phyloP scores from a whole-genome alignment of 176 grass and related monocot genomes.

The Musa beccarii region DNA sequence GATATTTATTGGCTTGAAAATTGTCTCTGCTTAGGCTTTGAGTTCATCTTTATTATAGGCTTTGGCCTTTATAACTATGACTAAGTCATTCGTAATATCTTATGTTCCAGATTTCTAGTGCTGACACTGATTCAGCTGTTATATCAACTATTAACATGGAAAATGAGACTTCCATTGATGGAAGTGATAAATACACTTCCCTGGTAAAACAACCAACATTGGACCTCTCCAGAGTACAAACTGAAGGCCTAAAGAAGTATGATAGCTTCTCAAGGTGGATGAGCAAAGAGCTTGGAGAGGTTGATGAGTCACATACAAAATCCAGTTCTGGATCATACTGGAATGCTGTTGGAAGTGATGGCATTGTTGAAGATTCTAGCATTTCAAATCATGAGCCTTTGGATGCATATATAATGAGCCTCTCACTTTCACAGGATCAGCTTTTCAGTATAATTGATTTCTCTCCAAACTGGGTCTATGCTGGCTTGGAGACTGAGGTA shows the following conservation, averaged over 20 bases:
- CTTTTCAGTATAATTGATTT: conserved; percentile 97
- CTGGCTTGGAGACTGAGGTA: conserved; percentile 59
- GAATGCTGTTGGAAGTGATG: conserved; percentile 50
- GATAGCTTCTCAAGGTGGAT: conserved; percentile 97
- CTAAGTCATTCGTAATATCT: not conserved
- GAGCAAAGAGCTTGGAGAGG: conserved; percentile 73
- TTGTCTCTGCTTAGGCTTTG: not conserved
- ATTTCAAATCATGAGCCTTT: conserved; percentile 60
- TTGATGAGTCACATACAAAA: conserved; percentile 67
- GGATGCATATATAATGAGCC: conserved; percentile 66
- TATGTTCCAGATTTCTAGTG: conserved; percentile 35
- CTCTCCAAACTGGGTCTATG: conserved; percentile 64
- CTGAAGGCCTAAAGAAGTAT: conserved; percentile 79
- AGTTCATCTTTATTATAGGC: not conserved
- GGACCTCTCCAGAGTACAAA: conserved; percentile 50
- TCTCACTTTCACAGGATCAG: conserved; percentile 85
- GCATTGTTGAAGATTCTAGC: conserved; percentile 47
- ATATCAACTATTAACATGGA: conserved; percentile 27
- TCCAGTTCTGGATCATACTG: conserved; percentile 67
- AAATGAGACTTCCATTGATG: conserved; percentile 35
- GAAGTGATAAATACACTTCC: conserved; percentile 25
- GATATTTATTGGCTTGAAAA: not conserved
- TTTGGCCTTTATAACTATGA: not conserved
- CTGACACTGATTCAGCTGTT: conserved; percentile 30
- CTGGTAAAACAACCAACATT: conserved; percentile 59